A percentile compares a stretch with the other conserved stretches of the same genome.
phyloP scores from a whole-genome alignment of 108 stramenopile genomes.

The Chaetoceros muelleri region DNA sequence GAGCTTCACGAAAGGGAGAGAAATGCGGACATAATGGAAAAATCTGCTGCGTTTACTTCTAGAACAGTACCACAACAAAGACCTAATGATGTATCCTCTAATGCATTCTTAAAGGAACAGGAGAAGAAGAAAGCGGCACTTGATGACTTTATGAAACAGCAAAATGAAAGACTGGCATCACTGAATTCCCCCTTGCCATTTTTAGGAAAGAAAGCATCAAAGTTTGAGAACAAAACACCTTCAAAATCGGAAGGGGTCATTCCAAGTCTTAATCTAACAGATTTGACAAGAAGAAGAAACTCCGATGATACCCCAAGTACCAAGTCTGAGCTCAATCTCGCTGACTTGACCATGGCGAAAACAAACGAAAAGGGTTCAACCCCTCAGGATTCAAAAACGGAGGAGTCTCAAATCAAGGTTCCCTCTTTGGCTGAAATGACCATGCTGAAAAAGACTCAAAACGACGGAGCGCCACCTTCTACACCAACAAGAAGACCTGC shows the following conservation, averaged over 20 bases:
- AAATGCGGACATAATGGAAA: constrained; percentile 19
- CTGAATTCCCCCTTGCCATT: constrained; percentile 27
- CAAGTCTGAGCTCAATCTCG: not conserved
- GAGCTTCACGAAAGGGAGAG: constrained; percentile 20
- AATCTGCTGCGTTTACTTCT: constrained; percentile 21
- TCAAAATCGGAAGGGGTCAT: constrained; percentile 1
- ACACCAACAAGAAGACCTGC: constrained; percentile 2
- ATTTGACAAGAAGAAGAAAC: constrained; percentile 4
- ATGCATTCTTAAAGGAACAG: constrained; percentile 27
- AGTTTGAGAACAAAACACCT: not conserved
- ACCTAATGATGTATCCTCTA: constrained; percentile 19
- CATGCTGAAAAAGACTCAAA: not conserved
- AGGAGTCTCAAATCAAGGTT: not conserved
- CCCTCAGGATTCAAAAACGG: not conserved
- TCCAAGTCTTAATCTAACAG: constrained; percentile 2
- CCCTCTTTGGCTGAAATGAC: not conserved
- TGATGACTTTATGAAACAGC: constrained; percentile 16
- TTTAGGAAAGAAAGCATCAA: constrained; percentile 7
- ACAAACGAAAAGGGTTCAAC: not conserved
- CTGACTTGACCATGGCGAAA: constrained; percentile 10
- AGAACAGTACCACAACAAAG: constrained; percentile 21
- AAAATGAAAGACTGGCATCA: constrained; percentile 19
- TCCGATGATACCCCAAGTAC: constrained; percentile 1
- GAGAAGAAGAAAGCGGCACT: constrained; percentile 27
- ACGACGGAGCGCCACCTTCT: constrained; percentile 4